Evolutionary conservation across 176 grass and related monocot genomes (phyloP).

Genomic region (Canna indica): DNA sequence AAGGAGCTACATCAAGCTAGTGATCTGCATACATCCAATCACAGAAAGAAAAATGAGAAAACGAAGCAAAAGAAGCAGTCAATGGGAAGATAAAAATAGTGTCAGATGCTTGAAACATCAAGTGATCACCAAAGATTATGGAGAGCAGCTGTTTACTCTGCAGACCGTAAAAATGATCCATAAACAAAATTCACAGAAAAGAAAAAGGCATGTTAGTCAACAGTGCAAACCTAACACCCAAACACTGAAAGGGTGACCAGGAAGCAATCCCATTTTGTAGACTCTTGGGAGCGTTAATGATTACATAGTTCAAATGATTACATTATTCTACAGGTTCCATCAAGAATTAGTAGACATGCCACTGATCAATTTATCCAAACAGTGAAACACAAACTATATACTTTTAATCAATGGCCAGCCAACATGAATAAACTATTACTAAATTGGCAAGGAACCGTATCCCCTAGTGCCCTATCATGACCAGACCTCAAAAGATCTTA

Average conservation of each 20-base stretch:
- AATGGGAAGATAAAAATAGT: too few relatives aligned
- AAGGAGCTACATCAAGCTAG: too few relatives aligned
- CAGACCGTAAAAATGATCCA: neutral
- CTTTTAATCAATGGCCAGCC: neutral
- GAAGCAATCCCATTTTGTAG: too few relatives aligned
- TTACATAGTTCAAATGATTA: neutral
- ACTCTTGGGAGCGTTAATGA: too few relatives aligned
- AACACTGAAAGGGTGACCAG: too few relatives aligned
- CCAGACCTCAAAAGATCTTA: neutral
- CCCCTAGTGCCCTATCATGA: neutral
- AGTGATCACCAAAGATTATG: too few relatives aligned
- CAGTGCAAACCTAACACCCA: neutral
- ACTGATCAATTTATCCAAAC: neutral
- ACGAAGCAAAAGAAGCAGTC: too few relatives aligned
- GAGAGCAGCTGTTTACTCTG: too few relatives aligned
- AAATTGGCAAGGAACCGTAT: neutral
- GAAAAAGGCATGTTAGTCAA: neutral
- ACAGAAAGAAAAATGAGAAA: too few relatives aligned
- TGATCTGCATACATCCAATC: too few relatives aligned
- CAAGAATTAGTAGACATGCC: neutral
- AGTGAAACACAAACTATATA: neutral
- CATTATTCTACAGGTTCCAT: neutral
- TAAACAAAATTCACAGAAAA: neutral
- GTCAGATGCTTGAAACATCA: too few relatives aligned
- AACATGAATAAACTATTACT: neutral